Evolutionary conservation across 768 basidiomycete species (phyloP), one percentile per base, ranked within the genome.

Genomic region (Russula griseocarnosa): DNA sequence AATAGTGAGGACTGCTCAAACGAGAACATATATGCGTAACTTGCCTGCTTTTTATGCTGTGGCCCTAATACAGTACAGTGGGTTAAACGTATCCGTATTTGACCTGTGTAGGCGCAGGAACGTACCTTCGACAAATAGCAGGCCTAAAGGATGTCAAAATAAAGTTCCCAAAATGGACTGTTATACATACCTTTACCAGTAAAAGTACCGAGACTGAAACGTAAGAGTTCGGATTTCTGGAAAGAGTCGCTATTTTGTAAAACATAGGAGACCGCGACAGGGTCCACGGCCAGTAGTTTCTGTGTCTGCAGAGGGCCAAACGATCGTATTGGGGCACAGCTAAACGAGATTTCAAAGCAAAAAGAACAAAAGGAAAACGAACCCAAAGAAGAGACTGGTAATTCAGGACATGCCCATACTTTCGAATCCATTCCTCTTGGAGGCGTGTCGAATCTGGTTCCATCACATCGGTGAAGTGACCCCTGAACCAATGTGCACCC

Each of bases 281-380:
- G 71, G 66, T 79, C 79, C 22, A 71, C 63, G 6, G 76, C 73
- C 58, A 73, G 65, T 54, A 77, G 69, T 44, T 75, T 70, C 13
- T 68, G 61, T 16, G 24, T 0, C 67, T 67, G 38, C 20, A 9
- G 36, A 42, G 3, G 28, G 26, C 14, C 13, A 26, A 36, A n/a
- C 16, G 14, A 24, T 22, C 46, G 20, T 10, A 46, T 18, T 11
- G 3, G 8, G 8, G n/a, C 50, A 26, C 47, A 8, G 13, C 22
- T 36, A 6, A 7, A 7, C 22, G 10, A 20, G 18, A 13, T 18
- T 18, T 2, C 16, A n/a, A 5, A n/a, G 34, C 10, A 1, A 11
- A 32, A 5, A 8, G 36, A 16, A 36, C n/a, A n/a, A n/a, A 52
- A 58, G 20, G 28, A 52, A 58, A 28, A 62, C 66, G 56, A 14